Conservation (phyloP, 768 basidiomycete genomes). For the Cystoderma amianthinum region DNA sequence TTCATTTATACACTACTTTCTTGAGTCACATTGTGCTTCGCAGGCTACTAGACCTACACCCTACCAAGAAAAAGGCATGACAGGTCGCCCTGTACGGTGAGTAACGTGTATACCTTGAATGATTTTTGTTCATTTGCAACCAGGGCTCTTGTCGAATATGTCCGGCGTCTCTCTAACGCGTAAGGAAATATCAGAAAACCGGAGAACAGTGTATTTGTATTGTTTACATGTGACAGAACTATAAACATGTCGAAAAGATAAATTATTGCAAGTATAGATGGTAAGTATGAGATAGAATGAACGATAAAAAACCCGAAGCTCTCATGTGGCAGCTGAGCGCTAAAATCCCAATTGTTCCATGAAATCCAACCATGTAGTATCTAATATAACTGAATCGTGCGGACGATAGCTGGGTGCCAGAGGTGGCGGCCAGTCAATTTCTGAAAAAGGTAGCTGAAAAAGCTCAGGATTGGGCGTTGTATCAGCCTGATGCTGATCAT, state of each 20-base stretch:
- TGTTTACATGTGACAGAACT: neutral
- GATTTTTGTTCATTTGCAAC: neutral
- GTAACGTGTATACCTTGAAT: slow-evolving; percentile 14
- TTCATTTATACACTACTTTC: no score
- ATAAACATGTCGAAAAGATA: no score
- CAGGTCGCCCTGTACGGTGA: slow-evolving; percentile 72
- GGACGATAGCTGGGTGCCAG: slow-evolving; percentile 1
- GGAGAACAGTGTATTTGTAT: neutral
- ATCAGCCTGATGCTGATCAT: no score
- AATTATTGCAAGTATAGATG: no score
- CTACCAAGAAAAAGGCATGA: slow-evolving; percentile 74
- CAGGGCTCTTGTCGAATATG: slow-evolving; percentile 34
- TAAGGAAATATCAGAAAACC: slow-evolving; percentile 8
- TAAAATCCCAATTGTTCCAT: slow-evolving; percentile 60
- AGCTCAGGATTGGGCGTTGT: neutral
- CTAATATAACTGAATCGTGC: slow-evolving; percentile 24
- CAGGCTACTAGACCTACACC: slow-evolving; percentile 45
- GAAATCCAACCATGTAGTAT: slow-evolving; percentile 62
- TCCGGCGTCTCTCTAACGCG: slow-evolving; percentile 23
- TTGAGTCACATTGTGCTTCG: neutral
- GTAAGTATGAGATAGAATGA: neutral
- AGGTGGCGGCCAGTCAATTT: neutral
- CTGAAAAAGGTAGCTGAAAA: slow-evolving; percentile 2
- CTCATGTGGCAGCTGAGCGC: neutral
- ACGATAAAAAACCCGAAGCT: neutral